Evolutionary conservation across 1,284 basidiomycete species (phyloP).

Genomic region (Cryptococcus sp.): DNA sequence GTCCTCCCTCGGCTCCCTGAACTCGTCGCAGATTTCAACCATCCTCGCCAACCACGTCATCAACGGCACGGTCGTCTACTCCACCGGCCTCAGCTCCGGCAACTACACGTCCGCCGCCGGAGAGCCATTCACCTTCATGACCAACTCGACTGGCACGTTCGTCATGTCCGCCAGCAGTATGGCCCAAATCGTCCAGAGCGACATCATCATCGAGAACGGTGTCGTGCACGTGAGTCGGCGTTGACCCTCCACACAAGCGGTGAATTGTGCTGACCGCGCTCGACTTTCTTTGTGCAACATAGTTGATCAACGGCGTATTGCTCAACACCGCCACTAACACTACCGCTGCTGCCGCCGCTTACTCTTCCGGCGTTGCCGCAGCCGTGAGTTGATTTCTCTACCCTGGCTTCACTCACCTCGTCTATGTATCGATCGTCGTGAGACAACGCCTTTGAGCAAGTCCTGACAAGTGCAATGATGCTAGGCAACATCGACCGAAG

Average conservation of each 20-base stretch:
- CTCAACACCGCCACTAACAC: conserved; percentile 60
- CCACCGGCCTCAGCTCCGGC: conserved; percentile 56
- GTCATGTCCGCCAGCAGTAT: conserved; percentile 61
- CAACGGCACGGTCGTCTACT: conserved; percentile 60
- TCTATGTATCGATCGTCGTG: background rate
- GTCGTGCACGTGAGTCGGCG: conserved; percentile 61
- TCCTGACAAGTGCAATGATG: background rate
- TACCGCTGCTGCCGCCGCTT: conserved; percentile 63
- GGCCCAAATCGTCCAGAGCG: conserved; percentile 63
- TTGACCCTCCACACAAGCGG: background rate
- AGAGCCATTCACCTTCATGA: conserved; percentile 59
- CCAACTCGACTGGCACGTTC: conserved; percentile 65
- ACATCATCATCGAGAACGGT: conserved; percentile 69
- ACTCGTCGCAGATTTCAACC: conserved; percentile 57
- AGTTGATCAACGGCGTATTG: conserved; percentile 64
- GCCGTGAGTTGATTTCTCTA: conserved; percentile 22
- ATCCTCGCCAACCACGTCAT: conserved; percentile 65
- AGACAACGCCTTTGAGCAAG: background rate
- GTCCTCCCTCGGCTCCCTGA: conserved; percentile 53
- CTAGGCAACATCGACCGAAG: conserved; percentile 24
- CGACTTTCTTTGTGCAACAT: background rate
- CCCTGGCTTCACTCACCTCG: background rate
- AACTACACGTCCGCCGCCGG: conserved; percentile 65
- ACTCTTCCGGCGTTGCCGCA: conserved; percentile 34
- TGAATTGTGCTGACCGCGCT: background rate